Evolutionary conservation across 176 grass and related monocot genomes (phyloP).

Genomic region (Musa troglodytarum): DNA sequence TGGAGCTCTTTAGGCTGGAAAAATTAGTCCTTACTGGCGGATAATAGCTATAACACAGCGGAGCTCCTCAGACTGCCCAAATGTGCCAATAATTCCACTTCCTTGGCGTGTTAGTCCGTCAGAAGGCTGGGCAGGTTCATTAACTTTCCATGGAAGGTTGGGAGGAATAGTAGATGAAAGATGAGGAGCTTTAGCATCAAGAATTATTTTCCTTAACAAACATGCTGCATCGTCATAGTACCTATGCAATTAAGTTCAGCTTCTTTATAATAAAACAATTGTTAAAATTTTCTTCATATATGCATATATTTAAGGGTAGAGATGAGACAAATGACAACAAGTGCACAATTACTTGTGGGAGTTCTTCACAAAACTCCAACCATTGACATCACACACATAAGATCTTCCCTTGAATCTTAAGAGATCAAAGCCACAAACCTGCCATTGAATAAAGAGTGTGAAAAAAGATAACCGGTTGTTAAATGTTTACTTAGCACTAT

Average conservation of each 20-base stretch:
- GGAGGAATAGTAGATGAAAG: constrained; percentile 77
- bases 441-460: constrained; percentile 20
- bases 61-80: constrained; percentile 79
- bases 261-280: background rate
- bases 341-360: constrained; percentile 69
- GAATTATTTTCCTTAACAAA: constrained; percentile 92
- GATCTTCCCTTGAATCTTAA: constrained; percentile 76
- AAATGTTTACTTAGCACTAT: background rate
- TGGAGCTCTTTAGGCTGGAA: constrained; percentile 16
- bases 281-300: background rate
- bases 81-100: constrained; percentile 58
- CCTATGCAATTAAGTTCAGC: constrained; percentile 30
- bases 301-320: background rate
- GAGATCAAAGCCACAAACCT: constrained; percentile 97
- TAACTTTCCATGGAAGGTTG: constrained; percentile 79
- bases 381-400: constrained; percentile 97
- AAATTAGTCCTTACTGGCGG: constrained; percentile 70
- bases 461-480: background rate
- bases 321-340: background rate
- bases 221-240: constrained; percentile 93
- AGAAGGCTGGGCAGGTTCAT: constrained; percentile 43
- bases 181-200: constrained; percentile 93
- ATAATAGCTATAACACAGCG: constrained; percentile 91
- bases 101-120: constrained; percentile 37
- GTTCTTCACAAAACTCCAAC: constrained; percentile 96